Percentiles rank a stretch among this genome's conserved stretches.
Evolutionary conservation across 2,329 filamentous ascomycete genomes (phyloP).

Genomic region (Rhexocercosporidium sp.): DNA sequence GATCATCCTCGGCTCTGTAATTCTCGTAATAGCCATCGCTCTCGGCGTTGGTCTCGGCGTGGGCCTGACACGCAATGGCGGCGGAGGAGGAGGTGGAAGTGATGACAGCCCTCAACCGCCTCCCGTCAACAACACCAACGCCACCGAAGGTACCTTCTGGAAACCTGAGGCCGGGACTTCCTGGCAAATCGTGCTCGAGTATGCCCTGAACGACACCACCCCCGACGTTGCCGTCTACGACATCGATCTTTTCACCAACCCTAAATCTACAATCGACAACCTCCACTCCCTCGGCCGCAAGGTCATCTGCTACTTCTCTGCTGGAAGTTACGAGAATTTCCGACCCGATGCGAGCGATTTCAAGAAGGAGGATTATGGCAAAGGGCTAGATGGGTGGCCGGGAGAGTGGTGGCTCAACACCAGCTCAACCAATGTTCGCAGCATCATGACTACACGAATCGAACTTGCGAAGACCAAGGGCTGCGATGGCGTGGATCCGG

Average conservation of each 20-base stretch:
- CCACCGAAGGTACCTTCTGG: conserved; percentile 24
- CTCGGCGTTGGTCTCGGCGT: conserved; percentile 58
- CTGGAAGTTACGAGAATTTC: conserved; percentile 70
- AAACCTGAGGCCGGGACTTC: conserved; percentile 22
- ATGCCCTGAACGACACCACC: conserved; percentile 18
- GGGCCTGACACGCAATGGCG: conserved; percentile 47
- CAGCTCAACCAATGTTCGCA: conserved; percentile 61
- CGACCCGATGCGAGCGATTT: conserved; percentile 62
- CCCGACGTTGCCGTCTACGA: conserved; percentile 41
- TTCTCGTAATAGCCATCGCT: conserved; percentile 28
- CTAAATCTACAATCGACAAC: conserved; percentile 49
- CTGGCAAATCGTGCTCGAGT: conserved; percentile 28
- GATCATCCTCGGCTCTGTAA: conserved; percentile 19
- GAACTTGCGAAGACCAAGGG: conserved; percentile 63
- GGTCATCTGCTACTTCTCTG: conserved; percentile 78
- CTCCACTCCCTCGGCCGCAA: conserved; percentile 59
- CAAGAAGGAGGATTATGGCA: conserved; percentile 59
- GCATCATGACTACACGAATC: conserved; percentile 67
- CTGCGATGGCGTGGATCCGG: conserved; percentile 72
- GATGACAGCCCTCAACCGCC: conserved; percentile 14
- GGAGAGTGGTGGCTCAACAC: conserved; percentile 71
- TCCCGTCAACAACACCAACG: conserved; percentile 19
- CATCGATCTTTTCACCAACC: conserved; percentile 52
- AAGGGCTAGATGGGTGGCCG: conserved; percentile 65
- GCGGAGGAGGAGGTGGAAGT: neutral